Percentiles rank a stretch among this genome's conserved stretches.
phyloP scores from a whole-genome alignment of 78 protist genomes.

The Tieghemostelium lacteum region DNA sequence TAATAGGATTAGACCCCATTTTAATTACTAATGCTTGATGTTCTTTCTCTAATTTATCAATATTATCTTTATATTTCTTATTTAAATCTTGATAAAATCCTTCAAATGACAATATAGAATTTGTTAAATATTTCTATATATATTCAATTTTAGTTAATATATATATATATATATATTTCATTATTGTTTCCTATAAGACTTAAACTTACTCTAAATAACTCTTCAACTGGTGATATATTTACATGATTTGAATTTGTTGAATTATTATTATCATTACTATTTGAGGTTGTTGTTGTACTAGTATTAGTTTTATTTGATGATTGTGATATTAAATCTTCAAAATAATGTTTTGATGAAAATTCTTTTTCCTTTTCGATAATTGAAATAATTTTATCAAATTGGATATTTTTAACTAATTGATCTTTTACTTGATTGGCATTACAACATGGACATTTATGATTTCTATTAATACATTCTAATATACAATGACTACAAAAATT shows the following conservation, averaged over 20 bases:
- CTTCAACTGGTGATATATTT: slow-evolving; percentile 34
- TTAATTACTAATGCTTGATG: neutral
- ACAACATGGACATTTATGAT: slow-evolving; percentile 76
- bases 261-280: neutral
- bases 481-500: slow-evolving; percentile 68
- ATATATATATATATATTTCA: neutral
- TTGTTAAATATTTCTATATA: slow-evolving; percentile 38
- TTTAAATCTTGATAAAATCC: slow-evolving; percentile 26
- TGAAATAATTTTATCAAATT: slow-evolving; percentile 54
- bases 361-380: slow-evolving; percentile 48
- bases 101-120: slow-evolving; percentile 58
- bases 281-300: neutral
- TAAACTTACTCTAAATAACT: slow-evolving; percentile 45
- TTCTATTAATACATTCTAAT: slow-evolving; percentile 76
- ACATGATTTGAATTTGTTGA: neutral
- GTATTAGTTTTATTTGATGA: neutral
- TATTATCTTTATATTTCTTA: slow-evolving; percentile 12
- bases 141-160: neutral
- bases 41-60: neutral
- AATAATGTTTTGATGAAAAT: slow-evolving; percentile 28
- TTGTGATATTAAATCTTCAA: slow-evolving; percentile 5
- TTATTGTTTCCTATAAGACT: neutral
- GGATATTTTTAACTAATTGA: slow-evolving; percentile 38
- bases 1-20: neutral
- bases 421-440: slow-evolving; percentile 42